Evolutionary conservation across 805 yeast species (phyloP).

Genomic region (Saccharomycopsis fodiens): DNA sequence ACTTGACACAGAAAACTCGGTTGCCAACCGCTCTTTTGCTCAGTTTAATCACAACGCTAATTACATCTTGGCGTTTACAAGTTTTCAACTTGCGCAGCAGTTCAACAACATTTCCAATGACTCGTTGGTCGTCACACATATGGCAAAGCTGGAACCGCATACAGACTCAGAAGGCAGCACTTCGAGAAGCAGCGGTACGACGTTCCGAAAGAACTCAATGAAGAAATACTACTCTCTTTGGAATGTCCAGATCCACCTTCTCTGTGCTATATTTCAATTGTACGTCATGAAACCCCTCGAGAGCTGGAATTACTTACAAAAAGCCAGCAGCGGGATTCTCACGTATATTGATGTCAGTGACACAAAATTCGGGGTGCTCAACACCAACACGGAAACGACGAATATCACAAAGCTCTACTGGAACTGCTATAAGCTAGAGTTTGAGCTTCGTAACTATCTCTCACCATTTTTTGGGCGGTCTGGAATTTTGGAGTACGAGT

Average conservation of each 20-base stretch:
- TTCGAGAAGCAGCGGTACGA: background rate
- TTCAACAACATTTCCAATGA: background rate
- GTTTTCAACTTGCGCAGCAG: background rate
- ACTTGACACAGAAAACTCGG: background rate
- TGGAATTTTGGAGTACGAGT: background rate
- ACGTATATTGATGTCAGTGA: constrained; percentile 3
- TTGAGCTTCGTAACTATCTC: background rate
- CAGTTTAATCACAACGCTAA: background rate
- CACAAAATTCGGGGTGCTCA: background rate
- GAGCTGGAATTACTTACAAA: constrained; percentile 10
- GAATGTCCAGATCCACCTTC: constrained; percentile 9
- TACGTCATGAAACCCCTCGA: constrained; percentile 8
- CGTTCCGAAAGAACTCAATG: background rate
- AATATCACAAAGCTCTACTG: background rate
- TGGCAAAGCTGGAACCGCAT: background rate
- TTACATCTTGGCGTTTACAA: background rate
- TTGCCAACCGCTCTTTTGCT: background rate
- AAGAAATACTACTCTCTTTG: background rate
- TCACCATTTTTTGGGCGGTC: constrained; percentile 4
- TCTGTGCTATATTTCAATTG: background rate
- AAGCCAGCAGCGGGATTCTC: constrained; percentile 4
- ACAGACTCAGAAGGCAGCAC: background rate
- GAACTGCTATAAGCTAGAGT: constrained; percentile 4
- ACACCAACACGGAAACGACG: background rate
- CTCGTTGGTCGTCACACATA: background rate